Conservation (phyloP, 352 stramenopile species). For the Phytophthora europaea region DNA sequence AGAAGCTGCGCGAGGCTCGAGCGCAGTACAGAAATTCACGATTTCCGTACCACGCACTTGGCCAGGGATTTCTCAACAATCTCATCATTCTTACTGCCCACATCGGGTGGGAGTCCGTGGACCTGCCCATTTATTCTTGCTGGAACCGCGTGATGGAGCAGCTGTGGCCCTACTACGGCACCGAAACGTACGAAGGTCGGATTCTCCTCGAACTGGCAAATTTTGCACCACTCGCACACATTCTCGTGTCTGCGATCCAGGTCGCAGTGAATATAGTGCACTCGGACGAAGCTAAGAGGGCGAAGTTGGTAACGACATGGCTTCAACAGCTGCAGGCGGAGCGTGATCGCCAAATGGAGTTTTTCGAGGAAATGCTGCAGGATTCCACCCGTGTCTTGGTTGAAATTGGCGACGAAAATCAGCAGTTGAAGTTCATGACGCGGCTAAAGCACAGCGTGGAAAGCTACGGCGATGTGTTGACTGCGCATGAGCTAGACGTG, state of each 20-base stretch:
- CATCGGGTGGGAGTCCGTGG: background rate
- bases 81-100: background rate
- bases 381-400: background rate
- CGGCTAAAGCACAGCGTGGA: background rate
- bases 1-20: slow-evolving; percentile 6
- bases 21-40: background rate
- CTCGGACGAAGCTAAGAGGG: background rate
- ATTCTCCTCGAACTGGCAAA: background rate
- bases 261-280: background rate
- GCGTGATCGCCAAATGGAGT: background rate
- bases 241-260: background rate
- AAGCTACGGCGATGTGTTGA: background rate
- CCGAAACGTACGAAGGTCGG: background rate
- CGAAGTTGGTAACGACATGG: background rate
- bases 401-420: background rate
- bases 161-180: background rate
- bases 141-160: slow-evolving; percentile 5
- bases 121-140: background rate
- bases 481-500: background rate
- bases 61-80: background rate
- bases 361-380: background rate
- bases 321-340: background rate
- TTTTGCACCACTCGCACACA: background rate
- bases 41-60: background rate
- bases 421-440: background rate